These are phyloP conservation scores for Austropuccinia psidii DNA, from an alignment of 1,284 basidiomycete genomes.

Conservation along the genomic window DNA sequence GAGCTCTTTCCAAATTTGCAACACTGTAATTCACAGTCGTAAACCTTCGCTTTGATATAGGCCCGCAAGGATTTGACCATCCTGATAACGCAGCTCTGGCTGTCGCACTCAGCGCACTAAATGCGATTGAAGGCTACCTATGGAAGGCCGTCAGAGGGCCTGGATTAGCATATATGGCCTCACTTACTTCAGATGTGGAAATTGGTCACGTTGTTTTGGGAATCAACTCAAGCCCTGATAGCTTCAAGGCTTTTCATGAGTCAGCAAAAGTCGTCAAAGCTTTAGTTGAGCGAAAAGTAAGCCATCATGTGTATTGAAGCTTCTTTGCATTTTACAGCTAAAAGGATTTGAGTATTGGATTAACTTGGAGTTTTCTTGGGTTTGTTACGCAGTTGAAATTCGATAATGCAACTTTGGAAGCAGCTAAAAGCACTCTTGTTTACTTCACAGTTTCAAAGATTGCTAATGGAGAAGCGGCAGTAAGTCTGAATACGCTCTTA, in stretches of 20 bases:
- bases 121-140: slow-evolving; percentile 87
- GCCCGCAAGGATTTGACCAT: slow-evolving; percentile 60
- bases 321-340: not conserved
- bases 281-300: slow-evolving; percentile 43
- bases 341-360: not conserved
- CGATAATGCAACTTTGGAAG: slow-evolving; percentile 76
- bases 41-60: not conserved
- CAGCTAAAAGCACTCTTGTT: slow-evolving; percentile 83
- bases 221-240: slow-evolving; percentile 66
- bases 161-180: slow-evolving; percentile 87
- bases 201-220: slow-evolving; percentile 57
- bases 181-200: slow-evolving; percentile 69
- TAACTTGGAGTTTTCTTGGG: not conserved
- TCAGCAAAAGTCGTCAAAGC: slow-evolving; percentile 53
- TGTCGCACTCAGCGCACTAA: slow-evolving; percentile 75
- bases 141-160: slow-evolving; percentile 78
- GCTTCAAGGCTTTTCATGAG: slow-evolving; percentile 71
- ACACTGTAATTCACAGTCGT: not conserved
- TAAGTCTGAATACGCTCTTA: slow-evolving; percentile 49
- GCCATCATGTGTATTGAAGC: not conserved
- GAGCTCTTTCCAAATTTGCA: too few relatives aligned
- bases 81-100: slow-evolving; percentile 75
- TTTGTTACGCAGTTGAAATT: slow-evolving; percentile 60
- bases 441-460: slow-evolving; percentile 71
- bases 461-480: slow-evolving; percentile 76